Conservation (phyloP, 2,329 filamentous ascomycete species). For the Didymella pomorum region DNA sequence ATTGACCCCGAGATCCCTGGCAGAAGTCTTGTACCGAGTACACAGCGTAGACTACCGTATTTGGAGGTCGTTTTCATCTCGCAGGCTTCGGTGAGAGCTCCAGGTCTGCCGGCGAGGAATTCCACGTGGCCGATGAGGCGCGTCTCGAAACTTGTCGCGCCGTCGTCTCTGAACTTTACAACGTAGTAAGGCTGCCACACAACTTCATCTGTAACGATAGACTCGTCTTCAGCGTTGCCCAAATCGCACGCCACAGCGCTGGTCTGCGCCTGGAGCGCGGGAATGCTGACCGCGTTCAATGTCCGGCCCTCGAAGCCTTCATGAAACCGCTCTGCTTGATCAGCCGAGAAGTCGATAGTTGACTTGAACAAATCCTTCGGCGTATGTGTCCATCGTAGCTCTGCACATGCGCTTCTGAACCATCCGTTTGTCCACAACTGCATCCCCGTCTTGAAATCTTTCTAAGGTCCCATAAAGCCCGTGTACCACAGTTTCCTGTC, state of each 20-base stretch:
- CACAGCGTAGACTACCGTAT: slow-evolving; percentile 32
- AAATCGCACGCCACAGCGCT: slow-evolving; percentile 7
- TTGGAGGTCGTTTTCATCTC: slow-evolving; percentile 10
- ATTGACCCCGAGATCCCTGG: no score
- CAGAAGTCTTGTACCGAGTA: slow-evolving; percentile 22
- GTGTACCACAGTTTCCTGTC: slow-evolving; percentile 25
- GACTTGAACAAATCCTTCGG: not conserved
- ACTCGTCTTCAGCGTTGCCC: slow-evolving; percentile 4
- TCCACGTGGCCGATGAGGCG: slow-evolving; percentile 31
- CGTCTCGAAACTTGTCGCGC: slow-evolving; percentile 3
- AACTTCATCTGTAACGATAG: slow-evolving; percentile 16
- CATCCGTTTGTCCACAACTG: slow-evolving; percentile 9
- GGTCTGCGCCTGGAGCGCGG: not conserved
- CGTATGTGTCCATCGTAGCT: not conserved
- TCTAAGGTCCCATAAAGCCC: slow-evolving; percentile 28
- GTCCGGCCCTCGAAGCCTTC: slow-evolving; percentile 22
- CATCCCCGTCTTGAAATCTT: slow-evolving; percentile 10
- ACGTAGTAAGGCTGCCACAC: slow-evolving; percentile 22
- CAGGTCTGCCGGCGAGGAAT: slow-evolving; percentile 26
- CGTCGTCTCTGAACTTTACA: slow-evolving; percentile 12
- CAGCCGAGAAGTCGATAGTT: not conserved
- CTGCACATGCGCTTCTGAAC: slow-evolving; percentile 9
- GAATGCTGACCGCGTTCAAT: slow-evolving; percentile 9
- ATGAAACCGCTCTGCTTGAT: slow-evolving; percentile 3
- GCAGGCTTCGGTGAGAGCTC: slow-evolving; percentile 25